A percentile compares a stretch with the other conserved stretches of the same genome.
These are phyloP conservation scores for Phaeophleospora eucalypticola DNA, from an alignment of 2,329 filamentous ascomycete species.

Conservation along the genomic window DNA sequence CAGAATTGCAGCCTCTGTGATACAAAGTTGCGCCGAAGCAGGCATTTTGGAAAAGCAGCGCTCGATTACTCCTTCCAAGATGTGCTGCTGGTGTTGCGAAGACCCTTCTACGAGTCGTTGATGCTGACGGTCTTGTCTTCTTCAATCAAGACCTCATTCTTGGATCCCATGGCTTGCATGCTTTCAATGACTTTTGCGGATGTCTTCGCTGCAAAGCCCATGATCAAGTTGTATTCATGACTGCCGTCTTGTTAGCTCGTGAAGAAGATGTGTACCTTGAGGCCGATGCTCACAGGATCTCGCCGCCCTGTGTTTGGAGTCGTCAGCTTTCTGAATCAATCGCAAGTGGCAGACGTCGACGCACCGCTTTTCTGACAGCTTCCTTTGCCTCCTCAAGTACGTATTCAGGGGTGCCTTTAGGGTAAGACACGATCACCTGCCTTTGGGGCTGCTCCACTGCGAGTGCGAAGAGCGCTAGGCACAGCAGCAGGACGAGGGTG, in stretches of 20 bases:
- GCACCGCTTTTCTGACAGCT: constrained; percentile 28
- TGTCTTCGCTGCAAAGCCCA: constrained; percentile 50
- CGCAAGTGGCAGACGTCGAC: constrained; percentile 18
- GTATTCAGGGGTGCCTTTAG: constrained; percentile 61
- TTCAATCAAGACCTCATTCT: constrained; percentile 66
- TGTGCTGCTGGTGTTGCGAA: background rate
- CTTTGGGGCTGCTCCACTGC: constrained; percentile 51
- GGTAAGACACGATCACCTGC: constrained; percentile 74
- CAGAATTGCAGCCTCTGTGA: background rate
- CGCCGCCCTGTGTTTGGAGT: constrained; percentile 52
- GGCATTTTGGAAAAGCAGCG: too few species aligned
- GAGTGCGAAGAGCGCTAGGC: constrained; percentile 19
- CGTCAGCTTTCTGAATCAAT: constrained; percentile 14
- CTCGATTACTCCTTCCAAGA: background rate
- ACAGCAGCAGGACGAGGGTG: constrained; percentile 22
- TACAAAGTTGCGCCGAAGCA: too few species aligned
- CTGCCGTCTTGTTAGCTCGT: constrained; percentile 17
- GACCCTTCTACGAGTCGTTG: constrained; percentile 3
- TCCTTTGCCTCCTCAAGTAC: constrained; percentile 69
- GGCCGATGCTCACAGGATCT: constrained; percentile 63
- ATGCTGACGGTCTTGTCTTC: constrained; percentile 63
- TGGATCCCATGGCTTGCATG: constrained; percentile 59
- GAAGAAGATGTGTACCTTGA: background rate
- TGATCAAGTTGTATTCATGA: constrained; percentile 32
- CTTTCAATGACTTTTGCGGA: constrained; percentile 65